A percentile compares a stretch with the other conserved stretches of the same genome.
phyloP scores from a whole-genome alignment of 768 basidiomycete genomes.

The Candolleomyces eurysporus region DNA sequence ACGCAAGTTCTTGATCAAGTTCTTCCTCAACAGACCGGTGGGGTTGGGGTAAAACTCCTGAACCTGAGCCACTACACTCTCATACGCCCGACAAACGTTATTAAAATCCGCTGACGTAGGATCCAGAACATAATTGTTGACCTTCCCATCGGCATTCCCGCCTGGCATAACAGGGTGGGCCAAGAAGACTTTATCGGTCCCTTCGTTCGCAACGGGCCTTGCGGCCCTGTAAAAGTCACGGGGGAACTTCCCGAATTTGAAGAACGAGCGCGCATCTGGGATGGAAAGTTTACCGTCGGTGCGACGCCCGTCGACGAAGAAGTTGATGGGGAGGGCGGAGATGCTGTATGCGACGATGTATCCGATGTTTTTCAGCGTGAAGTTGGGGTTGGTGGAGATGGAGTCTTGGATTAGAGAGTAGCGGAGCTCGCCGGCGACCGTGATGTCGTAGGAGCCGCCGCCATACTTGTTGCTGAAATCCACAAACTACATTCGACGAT shows the following conservation, averaged over 20 bases:
- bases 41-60: constrained; percentile 17
- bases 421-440: constrained; percentile 15
- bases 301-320: constrained; percentile 19
- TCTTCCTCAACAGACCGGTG: constrained; percentile 10
- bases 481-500: constrained; percentile 6
- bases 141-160: constrained; percentile 4
- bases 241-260: constrained; percentile 16
- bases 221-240: constrained; percentile 13
- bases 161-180: constrained; percentile 14
- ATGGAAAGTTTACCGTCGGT: constrained; percentile 11
- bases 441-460: constrained; percentile 18
- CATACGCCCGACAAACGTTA: constrained; percentile 13
- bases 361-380: constrained; percentile 11
- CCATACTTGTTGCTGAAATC: constrained; percentile 15
- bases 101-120: constrained; percentile 11
- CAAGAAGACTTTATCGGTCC: neutral
- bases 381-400: constrained; percentile 18
- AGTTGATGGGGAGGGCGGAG: constrained; percentile 12
- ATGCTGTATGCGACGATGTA: constrained; percentile 14
- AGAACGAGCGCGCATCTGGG: constrained; percentile 15
- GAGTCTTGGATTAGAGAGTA: constrained; percentile 16
- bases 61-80: constrained; percentile 13
- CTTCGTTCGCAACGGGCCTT: constrained; percentile 5
- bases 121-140: constrained; percentile 15
- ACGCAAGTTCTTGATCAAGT: constrained; percentile 13